Conservation (phyloP, 805 yeast genomes). For the Scheffersomyces spartinae region DNA sequence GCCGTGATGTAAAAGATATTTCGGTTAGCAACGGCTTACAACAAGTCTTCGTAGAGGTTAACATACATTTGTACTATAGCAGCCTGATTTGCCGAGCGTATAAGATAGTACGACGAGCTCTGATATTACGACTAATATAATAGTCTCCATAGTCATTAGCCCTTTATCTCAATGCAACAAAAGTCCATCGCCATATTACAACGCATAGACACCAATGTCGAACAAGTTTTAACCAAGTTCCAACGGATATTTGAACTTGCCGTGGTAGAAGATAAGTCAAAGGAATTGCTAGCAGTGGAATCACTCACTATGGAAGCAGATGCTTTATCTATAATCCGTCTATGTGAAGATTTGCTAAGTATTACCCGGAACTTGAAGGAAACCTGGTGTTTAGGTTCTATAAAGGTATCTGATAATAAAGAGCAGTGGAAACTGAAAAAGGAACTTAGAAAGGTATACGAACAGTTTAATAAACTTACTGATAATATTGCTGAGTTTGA, state of each 20-base stretch:
- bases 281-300: constrained; percentile 37
- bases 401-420: constrained; percentile 23
- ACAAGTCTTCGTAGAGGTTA: too few species aligned
- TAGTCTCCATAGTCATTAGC: too few species aligned
- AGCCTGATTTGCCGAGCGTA: too few species aligned
- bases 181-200: constrained; percentile 29
- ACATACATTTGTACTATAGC: too few species aligned
- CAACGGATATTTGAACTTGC: constrained; percentile 42
- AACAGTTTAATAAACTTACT: constrained; percentile 22
- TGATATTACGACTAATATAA: too few species aligned
- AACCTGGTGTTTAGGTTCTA: constrained; percentile 46
- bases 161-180: constrained; percentile 29
- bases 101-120: too few species aligned
- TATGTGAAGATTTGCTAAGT: constrained; percentile 40
- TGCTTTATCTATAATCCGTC: constrained; percentile 36
- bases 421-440: constrained; percentile 3
- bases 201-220: constrained; percentile 40
- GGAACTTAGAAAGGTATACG: constrained; percentile 14
- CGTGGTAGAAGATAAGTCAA: constrained; percentile 26
- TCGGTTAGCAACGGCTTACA: too few species aligned
- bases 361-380: constrained; percentile 41
- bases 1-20: too few species aligned
- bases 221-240: constrained; percentile 38
- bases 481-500: constrained; percentile 16
- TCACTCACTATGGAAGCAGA: constrained; percentile 44